Base-by-base conservation (phyloP, 2,329 filamentous ascomycete genomes). In the Claviceps digitariae region DNA sequence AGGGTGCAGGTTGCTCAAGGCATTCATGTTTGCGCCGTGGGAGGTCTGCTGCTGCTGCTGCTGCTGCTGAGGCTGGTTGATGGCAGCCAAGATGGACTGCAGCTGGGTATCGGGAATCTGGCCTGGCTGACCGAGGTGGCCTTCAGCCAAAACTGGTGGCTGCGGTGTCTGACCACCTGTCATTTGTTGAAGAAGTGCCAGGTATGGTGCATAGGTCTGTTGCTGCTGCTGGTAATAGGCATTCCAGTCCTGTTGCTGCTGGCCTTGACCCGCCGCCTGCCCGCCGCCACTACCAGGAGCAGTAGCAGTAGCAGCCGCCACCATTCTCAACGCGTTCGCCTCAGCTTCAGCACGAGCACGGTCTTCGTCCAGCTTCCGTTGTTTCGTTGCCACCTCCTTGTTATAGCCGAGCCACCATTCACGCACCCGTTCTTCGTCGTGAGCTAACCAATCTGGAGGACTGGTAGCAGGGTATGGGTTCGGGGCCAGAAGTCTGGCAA, bases 341-440 rank as follows among this genome's bases (percentile, higher is more conserved):
- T 68, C 63, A 25, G 65, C 66, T 49, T 66, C 64, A 20, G 61
- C 60, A 54, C 63, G 63, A n/a, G 66, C 66, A 9, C 61, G 63
- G 29, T 68, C 66, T 36, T 70, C 70, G 1, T 70, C 67, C 29
- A 67, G 66, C 50, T 63, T 67, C 52, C 70, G 70, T 48, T 72
- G 66, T 47, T 67, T 68, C 1, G 63, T 61, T 9, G 68, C 64
- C 13, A 62, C 47, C 51, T 72, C 72, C 55, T 67, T 70, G 52
- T 70, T 69, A 56, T 72, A 74, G 0, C 75, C 76, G 12, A 72
- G 63, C 67, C 73, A 74, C 78, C 78, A 82, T 56, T 78, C 72
- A 10, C 72, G 71, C 0, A 74, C 67, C 56, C 71, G 71, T 34
- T 73, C 72, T 2, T 71, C 63, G 34, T 75, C 69, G 23, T 72